Evolutionary conservation across 257 asterid genomes (phyloP).

Genomic region (Capsicum baccatum): DNA sequence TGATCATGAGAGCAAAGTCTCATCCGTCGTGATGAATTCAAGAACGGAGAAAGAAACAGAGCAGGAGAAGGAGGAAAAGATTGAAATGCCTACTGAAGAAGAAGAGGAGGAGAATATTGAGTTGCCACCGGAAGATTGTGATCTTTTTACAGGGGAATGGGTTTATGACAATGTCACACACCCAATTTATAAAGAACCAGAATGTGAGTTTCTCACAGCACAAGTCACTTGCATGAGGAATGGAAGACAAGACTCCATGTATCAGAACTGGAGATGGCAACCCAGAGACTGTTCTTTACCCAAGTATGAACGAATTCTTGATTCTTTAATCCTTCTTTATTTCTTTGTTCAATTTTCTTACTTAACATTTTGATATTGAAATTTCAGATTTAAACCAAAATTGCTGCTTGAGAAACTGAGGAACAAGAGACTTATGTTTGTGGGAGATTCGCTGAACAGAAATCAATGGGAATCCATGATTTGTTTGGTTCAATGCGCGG

Average conservation of each 20-base stretch:
- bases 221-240: conserved; percentile 84
- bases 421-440: conserved; percentile 89
- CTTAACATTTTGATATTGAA: neutral
- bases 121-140: conserved; percentile 70
- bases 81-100: conserved; percentile 43
- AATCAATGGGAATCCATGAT: conserved; percentile 93
- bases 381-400: conserved; percentile 65
- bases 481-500: conserved; percentile 69
- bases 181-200: conserved; percentile 69
- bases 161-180: conserved; percentile 61
- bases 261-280: conserved; percentile 92
- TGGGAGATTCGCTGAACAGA: conserved; percentile 81
- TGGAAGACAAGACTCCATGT: conserved; percentile 69
- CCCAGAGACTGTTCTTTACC: conserved; percentile 89
- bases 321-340: neutral
- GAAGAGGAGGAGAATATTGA: conserved; percentile 53
- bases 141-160: conserved; percentile 75
- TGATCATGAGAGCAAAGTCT: conserved; percentile 15
- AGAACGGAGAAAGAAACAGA: conserved; percentile 51
- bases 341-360: neutral
- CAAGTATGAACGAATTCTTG: conserved; percentile 44
- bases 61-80: conserved; percentile 36
- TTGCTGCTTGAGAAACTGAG: conserved; percentile 72
- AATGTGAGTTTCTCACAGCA: conserved; percentile 74
- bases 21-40: conserved; percentile 45